These are phyloP conservation scores for Blumeriella jaapii DNA, from an alignment of 2,329 filamentous ascomycete species.

Conservation along the genomic window DNA sequence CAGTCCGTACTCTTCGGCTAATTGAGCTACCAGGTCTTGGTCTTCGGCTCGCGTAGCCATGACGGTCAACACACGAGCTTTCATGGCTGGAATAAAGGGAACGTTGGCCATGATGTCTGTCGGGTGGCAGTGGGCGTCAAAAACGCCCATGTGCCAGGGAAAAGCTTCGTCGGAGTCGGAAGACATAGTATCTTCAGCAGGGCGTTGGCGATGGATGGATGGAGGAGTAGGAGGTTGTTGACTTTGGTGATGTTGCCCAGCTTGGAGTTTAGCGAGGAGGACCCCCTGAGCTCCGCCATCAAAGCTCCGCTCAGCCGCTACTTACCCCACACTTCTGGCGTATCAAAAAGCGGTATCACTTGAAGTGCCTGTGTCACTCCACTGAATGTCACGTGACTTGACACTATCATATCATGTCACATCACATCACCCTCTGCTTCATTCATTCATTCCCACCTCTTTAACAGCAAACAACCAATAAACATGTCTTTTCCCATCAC, in stretches of 20 bases:
- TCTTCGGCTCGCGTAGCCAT: conserved; percentile 72
- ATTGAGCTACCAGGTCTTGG: conserved; percentile 56
- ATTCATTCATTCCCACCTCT: conserved; percentile 3
- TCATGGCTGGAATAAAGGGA: conserved; percentile 49
- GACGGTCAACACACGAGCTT: conserved; percentile 52
- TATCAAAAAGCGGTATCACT: too few species aligned
- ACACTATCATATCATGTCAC: too few species aligned
- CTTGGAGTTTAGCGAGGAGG: too few species aligned
- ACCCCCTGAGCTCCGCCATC: too few species aligned
- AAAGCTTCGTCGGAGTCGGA: conserved; percentile 28
- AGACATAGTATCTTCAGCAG: conserved; percentile 3
- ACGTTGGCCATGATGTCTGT: conserved; percentile 63
- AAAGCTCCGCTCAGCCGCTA: too few species aligned
- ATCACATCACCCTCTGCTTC: too few species aligned
- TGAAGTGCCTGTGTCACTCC: too few species aligned
- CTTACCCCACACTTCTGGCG: too few species aligned
- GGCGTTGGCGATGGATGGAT: too few species aligned
- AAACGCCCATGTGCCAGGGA: conserved; percentile 61
- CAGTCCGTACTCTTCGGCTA: conserved; percentile 45
- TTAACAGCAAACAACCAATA: not conserved
- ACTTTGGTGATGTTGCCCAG: too few species aligned
- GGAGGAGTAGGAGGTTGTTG: too few species aligned
- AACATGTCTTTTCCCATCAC: not conserved
- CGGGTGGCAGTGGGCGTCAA: conserved; percentile 75
- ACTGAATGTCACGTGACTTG: too few species aligned